Evolutionary conservation across 768 basidiomycete genomes (phyloP).

Genomic region (Mycena olivaceomarginata): DNA sequence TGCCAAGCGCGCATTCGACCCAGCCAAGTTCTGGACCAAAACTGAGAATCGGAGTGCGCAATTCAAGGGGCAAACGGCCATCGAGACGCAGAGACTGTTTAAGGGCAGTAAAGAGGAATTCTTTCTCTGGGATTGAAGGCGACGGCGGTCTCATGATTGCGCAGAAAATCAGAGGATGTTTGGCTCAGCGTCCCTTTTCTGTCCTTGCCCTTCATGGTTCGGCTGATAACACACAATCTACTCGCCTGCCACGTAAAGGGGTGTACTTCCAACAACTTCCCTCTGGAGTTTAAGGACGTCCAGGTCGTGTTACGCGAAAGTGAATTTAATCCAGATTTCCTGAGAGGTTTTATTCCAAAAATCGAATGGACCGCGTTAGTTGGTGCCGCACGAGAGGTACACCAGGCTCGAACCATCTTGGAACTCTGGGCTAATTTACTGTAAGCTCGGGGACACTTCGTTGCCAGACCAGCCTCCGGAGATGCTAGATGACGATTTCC

Average conservation of each 20-base stretch:
- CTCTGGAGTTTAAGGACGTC: conserved; percentile 87
- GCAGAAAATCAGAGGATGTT: conserved; percentile 10
- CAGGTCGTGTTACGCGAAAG: conserved; percentile 88
- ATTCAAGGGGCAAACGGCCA: conserved; percentile 82
- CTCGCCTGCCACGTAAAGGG: conserved; percentile 95
- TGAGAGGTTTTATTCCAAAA: conserved; percentile 89
- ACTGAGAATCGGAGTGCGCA: conserved; percentile 77
- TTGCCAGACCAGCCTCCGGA: conserved; percentile 86
- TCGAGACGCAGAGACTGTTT: conserved; percentile 89
- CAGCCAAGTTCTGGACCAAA: conserved; percentile 93
- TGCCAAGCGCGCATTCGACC: conserved; percentile 91
- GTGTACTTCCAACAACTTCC: conserved; percentile 96
- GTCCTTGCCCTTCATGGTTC: conserved; percentile 78
- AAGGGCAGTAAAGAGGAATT: conserved; percentile 88
- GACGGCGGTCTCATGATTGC: conserved; percentile 81
- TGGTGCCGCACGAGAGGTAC: conserved; percentile 85
- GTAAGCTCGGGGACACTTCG: conserved; percentile 90
- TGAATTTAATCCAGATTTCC: conserved; percentile 93
- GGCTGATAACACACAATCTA: conserved; percentile 96
- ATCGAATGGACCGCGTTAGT: conserved; percentile 95
- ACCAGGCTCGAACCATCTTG: conserved; percentile 41
- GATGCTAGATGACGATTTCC: conserved; percentile 87
- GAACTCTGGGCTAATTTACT: conserved; percentile 7
- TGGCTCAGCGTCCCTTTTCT: not conserved
- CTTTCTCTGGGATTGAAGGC: conserved; percentile 92